Base-by-base conservation (phyloP, 148 eudicot species). In the Arbutus unedo region DNA sequence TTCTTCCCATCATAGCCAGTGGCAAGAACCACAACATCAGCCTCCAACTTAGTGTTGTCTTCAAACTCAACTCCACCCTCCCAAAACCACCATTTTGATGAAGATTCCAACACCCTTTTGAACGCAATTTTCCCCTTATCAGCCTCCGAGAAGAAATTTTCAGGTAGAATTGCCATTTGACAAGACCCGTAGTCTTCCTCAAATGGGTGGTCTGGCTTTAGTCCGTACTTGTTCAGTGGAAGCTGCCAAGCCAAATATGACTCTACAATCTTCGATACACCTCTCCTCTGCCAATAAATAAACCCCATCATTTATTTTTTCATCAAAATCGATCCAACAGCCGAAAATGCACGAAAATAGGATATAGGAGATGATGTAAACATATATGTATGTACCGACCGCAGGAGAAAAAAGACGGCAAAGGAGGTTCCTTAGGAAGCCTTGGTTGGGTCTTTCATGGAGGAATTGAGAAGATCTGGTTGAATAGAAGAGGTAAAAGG, bases 151-250 rank as follows among this genome's bases (percentile, higher is more conserved):
- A 96, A 94, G 91, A 96, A 94, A 18, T 85, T 88, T 3, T 94
- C 94, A 0, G 99, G 99, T 84, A 96, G 86, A 74, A 96, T 94
- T 14, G 98, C 98, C 97, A 93, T 96, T 83, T 94, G 98, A 80
- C 99, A 96, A 9, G 97, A 93, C 66, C 94, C 98, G 64, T 96
- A 94, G 85, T 94, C 99, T 59, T 97, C 99, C 43, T 88, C 89
- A 66, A 97, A 97, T 0, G 96, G 96, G 82, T 96, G 97, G 0
- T 94, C 94, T 1, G 98, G 99, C 75, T 90, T 94, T 79, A 94
- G 74, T 6, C 94, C 98, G 72, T 96, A 90, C 81, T 94, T 91
- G 74, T 86, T 87, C 55, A 89, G 74, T 15, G 98, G 98, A 78
- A 96, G 91, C 82, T 85, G 91, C 90, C 92, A 89, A 2, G 86